Conservation (phyloP, 1,284 basidiomycete species). For the Pyrrhoderma lamaoense region DNA sequence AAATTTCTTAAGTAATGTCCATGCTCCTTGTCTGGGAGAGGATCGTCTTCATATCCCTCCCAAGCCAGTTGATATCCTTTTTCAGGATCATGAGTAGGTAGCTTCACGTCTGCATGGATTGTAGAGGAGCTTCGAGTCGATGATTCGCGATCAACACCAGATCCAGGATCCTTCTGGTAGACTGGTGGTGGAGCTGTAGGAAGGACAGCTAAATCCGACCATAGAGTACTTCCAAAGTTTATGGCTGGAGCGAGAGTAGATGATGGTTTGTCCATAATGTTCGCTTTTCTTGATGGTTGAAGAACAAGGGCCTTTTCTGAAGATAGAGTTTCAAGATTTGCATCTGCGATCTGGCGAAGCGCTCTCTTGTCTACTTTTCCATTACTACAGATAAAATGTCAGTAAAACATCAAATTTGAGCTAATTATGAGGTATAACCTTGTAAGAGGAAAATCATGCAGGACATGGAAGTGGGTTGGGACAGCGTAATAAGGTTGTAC, state of each 20-base stretch:
- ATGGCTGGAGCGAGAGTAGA: neutral
- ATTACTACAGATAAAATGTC: conserved; percentile 28
- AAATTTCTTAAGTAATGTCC: conserved; percentile 42
- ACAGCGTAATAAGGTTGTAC: conserved; percentile 56
- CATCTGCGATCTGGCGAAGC: conserved; percentile 37
- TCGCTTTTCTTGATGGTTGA: conserved; percentile 10
- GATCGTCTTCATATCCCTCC: conserved; percentile 46
- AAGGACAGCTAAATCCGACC: conserved; percentile 4
- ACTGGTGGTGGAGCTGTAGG: conserved; percentile 15
- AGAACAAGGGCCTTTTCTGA: conserved; percentile 11
- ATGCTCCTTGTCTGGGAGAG: conserved; percentile 43
- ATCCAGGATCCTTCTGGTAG: conserved; percentile 13
- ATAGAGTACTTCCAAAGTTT: neutral
- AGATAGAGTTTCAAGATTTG: conserved; percentile 18
- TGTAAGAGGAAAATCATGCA: conserved; percentile 44
- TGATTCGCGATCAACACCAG: neutral
- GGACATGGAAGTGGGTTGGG: conserved; percentile 37
- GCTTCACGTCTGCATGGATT: conserved; percentile 17
- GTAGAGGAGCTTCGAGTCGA: neutral
- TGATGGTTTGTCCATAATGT: neutral
- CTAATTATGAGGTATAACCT: conserved; percentile 28
- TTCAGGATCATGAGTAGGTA: conserved; percentile 23
- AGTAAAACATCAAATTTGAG: conserved; percentile 2
- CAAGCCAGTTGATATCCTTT: conserved; percentile 28
- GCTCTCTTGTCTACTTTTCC: conserved; percentile 48